Conservation (phyloP, 164 flowering plant genomes). For the Saururus chinensis region DNA sequence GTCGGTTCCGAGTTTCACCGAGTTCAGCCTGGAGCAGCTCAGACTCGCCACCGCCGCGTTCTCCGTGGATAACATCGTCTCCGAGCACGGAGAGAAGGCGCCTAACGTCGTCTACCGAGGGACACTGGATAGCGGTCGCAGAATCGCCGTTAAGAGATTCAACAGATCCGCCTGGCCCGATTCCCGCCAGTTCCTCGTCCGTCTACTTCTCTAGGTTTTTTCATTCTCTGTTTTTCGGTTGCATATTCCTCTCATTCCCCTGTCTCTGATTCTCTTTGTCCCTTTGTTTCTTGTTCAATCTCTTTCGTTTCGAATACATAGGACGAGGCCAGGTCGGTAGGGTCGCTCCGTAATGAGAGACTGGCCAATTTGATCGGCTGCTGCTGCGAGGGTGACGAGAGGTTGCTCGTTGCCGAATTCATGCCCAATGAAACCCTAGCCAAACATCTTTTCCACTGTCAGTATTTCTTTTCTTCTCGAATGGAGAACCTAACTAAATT, state of each 20-base stretch:
- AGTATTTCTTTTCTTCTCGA: slow-evolving; percentile 13
- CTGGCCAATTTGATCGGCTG: slow-evolving; percentile 80
- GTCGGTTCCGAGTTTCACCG: slow-evolving; percentile 41
- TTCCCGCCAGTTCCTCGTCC: slow-evolving; percentile 73
- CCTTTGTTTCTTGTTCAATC: background rate
- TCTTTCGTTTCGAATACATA: slow-evolving; percentile 11
- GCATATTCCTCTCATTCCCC: background rate
- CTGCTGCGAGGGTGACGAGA: slow-evolving; percentile 72
- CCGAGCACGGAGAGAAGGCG: slow-evolving; percentile 94
- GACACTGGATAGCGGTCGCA: slow-evolving; percentile 39
- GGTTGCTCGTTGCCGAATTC: slow-evolving; percentile 81
- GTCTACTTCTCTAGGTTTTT: slow-evolving; percentile 11
- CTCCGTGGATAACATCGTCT: slow-evolving; percentile 69
- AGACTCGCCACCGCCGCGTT: slow-evolving; percentile 63
- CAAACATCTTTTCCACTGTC: slow-evolving; percentile 87
- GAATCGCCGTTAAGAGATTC: slow-evolving; percentile 82
- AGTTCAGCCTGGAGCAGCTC: slow-evolving; percentile 65
- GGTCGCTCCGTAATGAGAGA: slow-evolving; percentile 61
- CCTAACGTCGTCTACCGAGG: slow-evolving; percentile 91
- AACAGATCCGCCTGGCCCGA: slow-evolving; percentile 88
- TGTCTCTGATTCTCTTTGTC: background rate
- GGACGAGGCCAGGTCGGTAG: slow-evolving; percentile 84
- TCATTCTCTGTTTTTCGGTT: background rate
- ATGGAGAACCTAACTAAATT: too few relatives aligned
- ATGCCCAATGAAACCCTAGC: slow-evolving; percentile 89